Conservation (phyloP, 1,284 basidiomycete genomes). For the Leccinum subfulvum region DNA sequence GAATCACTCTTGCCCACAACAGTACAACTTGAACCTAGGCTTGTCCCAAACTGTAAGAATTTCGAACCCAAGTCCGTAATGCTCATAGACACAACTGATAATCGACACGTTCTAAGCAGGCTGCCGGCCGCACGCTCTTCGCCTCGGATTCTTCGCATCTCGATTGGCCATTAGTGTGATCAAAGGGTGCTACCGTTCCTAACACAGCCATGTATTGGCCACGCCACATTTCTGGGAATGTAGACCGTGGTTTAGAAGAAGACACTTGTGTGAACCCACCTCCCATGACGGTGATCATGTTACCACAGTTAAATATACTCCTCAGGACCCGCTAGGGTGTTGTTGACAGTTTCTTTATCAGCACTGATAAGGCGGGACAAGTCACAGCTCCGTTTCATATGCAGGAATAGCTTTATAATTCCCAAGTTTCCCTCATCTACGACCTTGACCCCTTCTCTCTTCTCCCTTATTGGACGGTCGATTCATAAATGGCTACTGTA, state of each 20-base stretch:
- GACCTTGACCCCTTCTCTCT: constrained; percentile 1
- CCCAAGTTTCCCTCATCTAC: not conserved
- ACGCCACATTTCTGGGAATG: not conserved
- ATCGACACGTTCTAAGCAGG: not conserved
- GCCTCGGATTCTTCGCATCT: not conserved
- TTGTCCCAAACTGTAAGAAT: not conserved
- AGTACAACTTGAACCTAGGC: not conserved
- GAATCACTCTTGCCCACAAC: no score
- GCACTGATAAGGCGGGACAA: constrained; percentile 13
- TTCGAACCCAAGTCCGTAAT: not conserved
- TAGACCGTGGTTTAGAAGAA: not conserved
- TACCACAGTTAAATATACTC: constrained; percentile 11
- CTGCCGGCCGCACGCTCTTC: not conserved
- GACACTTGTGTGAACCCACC: constrained; percentile 4
- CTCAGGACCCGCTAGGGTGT: not conserved
- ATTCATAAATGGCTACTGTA: constrained; percentile 49
- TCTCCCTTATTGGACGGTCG: not conserved
- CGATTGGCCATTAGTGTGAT: not conserved
- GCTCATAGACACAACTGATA: not conserved
- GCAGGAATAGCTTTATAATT: constrained; percentile 10
- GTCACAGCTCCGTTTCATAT: constrained; percentile 2
- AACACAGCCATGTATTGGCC: not conserved
- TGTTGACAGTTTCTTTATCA: constrained; percentile 9
- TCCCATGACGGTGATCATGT: constrained; percentile 15
- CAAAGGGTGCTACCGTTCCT: not conserved